Base-by-base conservation (phyloP, 2,329 filamentous ascomycete species). In the Parasarocladium wereldwijsianum region DNA sequence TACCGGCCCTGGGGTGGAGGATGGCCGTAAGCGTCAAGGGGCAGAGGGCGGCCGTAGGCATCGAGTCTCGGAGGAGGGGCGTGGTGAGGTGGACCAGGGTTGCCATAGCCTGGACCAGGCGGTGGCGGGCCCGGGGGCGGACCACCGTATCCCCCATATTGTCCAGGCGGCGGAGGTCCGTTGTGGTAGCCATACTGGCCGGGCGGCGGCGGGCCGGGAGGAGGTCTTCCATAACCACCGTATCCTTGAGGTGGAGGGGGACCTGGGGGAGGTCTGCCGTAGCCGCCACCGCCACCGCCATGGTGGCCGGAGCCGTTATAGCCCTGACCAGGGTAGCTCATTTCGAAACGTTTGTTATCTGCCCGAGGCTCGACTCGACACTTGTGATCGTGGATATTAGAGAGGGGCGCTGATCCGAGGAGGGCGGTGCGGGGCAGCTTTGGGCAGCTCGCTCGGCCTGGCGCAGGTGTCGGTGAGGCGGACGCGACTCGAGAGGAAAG, bases 1-100 rank as follows among this genome's bases (percentile, higher is more conserved):
- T 48, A 36, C 20, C 33, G 30, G 27, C 43, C 43, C 37, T 39
- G 42, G 9, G 45, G 39, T 34, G 51, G 42, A 14, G 58, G 58
- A 40, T 65, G 64, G 27, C 64, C 62, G 40, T 66, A 64, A 8
- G 47, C 41, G 34, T 66, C 62, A 31, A 58, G 44, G 13, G 54
- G 52, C 1, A 46, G 43, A 11, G 62, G 61, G 31, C 4, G 40
- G 38, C 17, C 40, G 38, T 23, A 39, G 35, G 4, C 37, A 36
- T 4, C 41, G 43, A 25, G 38, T 39, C 31, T 32, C 9, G 32
- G 29, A 2, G 34, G 35, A 5, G 36, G 32, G 14, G 34, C 35
- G 4, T 34, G 34, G 13, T 38, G 36, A 14, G 36, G 43, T 24
- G 40, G 39, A 16, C 29, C 19, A n/a, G 32, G 35, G 24, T 40